These are phyloP conservation scores for Ramicandelaber brevisporus DNA, from an alignment of 192 early-diverging fungal species.

Conservation along the genomic window DNA sequence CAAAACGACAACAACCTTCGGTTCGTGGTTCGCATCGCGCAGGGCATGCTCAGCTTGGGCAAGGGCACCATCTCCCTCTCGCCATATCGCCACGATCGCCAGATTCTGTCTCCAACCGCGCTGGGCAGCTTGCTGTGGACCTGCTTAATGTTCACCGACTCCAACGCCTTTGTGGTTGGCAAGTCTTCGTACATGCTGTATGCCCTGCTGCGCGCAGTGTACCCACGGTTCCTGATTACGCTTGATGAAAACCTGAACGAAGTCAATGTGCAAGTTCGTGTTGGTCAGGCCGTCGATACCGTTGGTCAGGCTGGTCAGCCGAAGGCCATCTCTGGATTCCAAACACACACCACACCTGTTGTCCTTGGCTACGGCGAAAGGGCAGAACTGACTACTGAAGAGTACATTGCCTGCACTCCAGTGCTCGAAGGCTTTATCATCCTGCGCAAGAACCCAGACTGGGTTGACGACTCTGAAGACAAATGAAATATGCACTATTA, in stretches of 20 bases:
- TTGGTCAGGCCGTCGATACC: slow-evolving; percentile 97
- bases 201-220: slow-evolving; percentile 78
- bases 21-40: slow-evolving; percentile 27
- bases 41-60: slow-evolving; percentile 55
- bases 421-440: slow-evolving; percentile 93
- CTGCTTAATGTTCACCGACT: slow-evolving; percentile 73
- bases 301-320: slow-evolving; percentile 96
- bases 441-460: slow-evolving; percentile 79
- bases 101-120: slow-evolving; percentile 72
- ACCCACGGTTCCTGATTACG: slow-evolving; percentile 95
- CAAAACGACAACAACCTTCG: slow-evolving; percentile 59
- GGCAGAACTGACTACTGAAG: slow-evolving; percentile 94
- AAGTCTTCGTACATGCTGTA: slow-evolving; percentile 86
- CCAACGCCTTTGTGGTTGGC: slow-evolving; percentile 73
- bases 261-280: slow-evolving; percentile 69
- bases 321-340: slow-evolving; percentile 98
- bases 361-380: slow-evolving; percentile 87
- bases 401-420: slow-evolving; percentile 62
- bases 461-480: no score
- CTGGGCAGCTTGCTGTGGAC: slow-evolving; percentile 67
- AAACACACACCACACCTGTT: slow-evolving; percentile 93
- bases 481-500: no score
- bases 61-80: slow-evolving; percentile 96
- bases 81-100: slow-evolving; percentile 80
- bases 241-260: slow-evolving; percentile 72